These are phyloP conservation scores for Aspergillus intermedius DNA, from an alignment of 2,329 filamentous ascomycete species.

Conservation along the genomic window DNA sequence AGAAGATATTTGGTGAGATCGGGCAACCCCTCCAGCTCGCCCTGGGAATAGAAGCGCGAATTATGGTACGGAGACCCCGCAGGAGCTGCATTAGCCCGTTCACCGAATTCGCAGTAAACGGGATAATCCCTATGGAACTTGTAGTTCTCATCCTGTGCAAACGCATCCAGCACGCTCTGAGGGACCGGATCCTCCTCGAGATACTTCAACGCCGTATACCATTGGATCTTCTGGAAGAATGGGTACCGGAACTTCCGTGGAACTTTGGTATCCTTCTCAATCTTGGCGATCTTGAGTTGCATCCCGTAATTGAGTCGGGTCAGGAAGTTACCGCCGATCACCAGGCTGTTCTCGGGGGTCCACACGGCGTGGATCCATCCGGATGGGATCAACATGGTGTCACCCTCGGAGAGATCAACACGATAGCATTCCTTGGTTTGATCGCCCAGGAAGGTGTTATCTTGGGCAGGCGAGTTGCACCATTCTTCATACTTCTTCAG, in stretches of 20 bases:
- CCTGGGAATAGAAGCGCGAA: conserved; percentile 56
- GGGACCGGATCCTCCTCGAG: conserved; percentile 60
- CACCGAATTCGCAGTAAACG: conserved; percentile 54
- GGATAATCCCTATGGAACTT: conserved; percentile 50
- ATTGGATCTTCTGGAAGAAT: conserved; percentile 63
- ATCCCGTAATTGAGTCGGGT: conserved; percentile 60
- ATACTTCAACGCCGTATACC: conserved; percentile 60
- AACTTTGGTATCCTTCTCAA: conserved; percentile 62
- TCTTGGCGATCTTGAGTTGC: conserved; percentile 59
- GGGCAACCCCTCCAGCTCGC: conserved; percentile 55
- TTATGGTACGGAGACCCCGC: conserved; percentile 51
- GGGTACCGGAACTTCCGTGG: conserved; percentile 61
- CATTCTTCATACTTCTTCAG: conserved; percentile 66
- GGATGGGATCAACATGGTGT: conserved; percentile 65
- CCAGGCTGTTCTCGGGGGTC: conserved; percentile 62
- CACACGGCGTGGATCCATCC: conserved; percentile 68
- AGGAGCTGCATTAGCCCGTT: conserved; percentile 46
- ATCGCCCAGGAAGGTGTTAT: conserved; percentile 58
- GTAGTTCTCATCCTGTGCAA: conserved; percentile 49
- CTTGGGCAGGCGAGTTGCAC: conserved; percentile 61
- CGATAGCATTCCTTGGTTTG: conserved; percentile 62
- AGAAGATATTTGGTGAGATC: conserved; percentile 57
- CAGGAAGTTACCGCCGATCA: conserved; percentile 65
- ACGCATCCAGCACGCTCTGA: conserved; percentile 47
- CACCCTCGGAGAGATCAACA: conserved; percentile 59